phyloP scores from a whole-genome alignment of 805 yeast genomes.

The Sugiyamaella americana region DNA sequence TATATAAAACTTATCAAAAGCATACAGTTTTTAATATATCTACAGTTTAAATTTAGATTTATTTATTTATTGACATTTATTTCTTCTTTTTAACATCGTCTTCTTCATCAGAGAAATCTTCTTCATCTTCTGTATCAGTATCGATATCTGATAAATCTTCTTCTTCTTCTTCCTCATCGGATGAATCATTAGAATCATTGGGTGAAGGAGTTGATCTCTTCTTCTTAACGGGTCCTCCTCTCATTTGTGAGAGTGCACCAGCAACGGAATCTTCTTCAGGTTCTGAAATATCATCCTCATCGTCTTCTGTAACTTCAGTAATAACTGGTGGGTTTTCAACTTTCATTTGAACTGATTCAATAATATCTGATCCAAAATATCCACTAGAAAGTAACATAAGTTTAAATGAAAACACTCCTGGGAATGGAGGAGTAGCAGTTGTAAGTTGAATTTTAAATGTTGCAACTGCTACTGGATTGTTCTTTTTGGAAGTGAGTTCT shows the following conservation, averaged over 20 bases:
- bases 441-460: conserved; percentile 71
- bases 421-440: conserved; percentile 69
- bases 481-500: conserved; percentile 32
- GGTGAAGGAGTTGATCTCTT: conserved; percentile 20
- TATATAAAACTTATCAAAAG: too few species aligned
- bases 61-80: not conserved
- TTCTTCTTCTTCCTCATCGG: conserved; percentile 38
- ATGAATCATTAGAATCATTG: conserved; percentile 36
- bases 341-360: conserved; percentile 61
- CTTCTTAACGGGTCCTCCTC: conserved; percentile 53
- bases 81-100: conserved; percentile 9
- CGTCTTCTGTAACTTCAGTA: conserved; percentile 27
- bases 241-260: conserved; percentile 64
- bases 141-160: conserved; percentile 48
- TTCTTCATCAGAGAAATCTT: conserved; percentile 29
- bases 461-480: conserved; percentile 45
- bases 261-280: conserved; percentile 72
- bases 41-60: too few species aligned
- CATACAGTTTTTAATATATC: too few species aligned
- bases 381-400: conserved; percentile 63
- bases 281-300: conserved; percentile 50
- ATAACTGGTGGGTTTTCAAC: conserved; percentile 51
- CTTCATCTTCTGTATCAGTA: conserved; percentile 60
- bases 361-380: conserved; percentile 78
- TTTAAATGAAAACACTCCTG: conserved; percentile 63